Percentiles rank a stretch among this genome's conserved stretches.
Conservation (phyloP, 768 basidiomycete species). For the Goffeauzyma gilvescens region DNA sequence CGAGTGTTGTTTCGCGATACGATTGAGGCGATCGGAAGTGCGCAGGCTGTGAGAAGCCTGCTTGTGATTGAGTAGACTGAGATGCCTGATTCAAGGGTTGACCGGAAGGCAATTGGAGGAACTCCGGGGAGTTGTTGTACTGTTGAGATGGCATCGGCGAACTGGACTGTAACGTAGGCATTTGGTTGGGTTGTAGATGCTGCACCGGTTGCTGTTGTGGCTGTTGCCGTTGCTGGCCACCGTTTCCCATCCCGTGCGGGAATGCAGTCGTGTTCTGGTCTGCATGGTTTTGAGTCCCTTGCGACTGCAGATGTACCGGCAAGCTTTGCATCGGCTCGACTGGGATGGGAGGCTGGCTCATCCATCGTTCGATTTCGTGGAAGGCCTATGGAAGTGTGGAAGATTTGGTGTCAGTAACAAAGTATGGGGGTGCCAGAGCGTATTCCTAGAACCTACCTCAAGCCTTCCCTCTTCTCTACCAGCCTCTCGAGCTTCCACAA, state of each 20-base stretch:
- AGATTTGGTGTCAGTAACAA: no score
- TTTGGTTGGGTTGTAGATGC: background rate
- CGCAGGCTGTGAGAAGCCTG: background rate
- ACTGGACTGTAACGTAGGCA: background rate
- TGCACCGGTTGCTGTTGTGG: slow-evolving; percentile 1
- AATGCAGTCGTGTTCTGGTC: background rate
- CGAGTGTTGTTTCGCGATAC: background rate
- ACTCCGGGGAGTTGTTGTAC: no score
- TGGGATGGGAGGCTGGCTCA: slow-evolving; percentile 28
- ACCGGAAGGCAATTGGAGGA: no score
- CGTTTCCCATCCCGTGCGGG: slow-evolving; percentile 4
- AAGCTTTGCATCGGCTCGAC: slow-evolving; percentile 22
- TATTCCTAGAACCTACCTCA: slow-evolving; percentile 20
- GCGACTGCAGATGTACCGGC: slow-evolving; percentile 4
- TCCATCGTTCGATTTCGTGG: slow-evolving; percentile 28
- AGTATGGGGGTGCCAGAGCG: no score
- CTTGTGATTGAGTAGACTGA: background rate
- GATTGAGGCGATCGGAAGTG: background rate
- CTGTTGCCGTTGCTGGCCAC: background rate
- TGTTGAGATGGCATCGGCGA: background rate
- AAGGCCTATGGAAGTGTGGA: slow-evolving; percentile 22
- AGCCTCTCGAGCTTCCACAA: slow-evolving; percentile 23
- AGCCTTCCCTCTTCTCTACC: slow-evolving; percentile 27
- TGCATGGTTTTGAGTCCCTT: background rate
- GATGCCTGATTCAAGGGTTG: background rate